Conservation (phyloP, 1,284 basidiomycete species). For the Cystobasidium slooffiae region DNA sequence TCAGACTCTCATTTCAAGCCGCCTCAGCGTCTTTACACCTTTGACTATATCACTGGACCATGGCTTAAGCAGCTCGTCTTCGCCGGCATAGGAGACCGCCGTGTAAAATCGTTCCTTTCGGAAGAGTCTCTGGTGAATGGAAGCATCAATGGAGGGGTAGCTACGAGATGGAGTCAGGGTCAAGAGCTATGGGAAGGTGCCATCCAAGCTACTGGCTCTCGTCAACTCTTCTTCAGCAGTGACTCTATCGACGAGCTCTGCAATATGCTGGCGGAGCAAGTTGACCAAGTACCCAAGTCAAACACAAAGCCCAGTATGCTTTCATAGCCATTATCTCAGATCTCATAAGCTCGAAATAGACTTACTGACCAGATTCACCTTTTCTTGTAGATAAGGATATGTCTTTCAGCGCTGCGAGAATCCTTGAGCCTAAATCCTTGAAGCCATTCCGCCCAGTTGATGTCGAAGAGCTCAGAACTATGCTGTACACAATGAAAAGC, state of each 20-base stretch:
- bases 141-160: constrained; percentile 16
- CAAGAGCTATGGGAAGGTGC: constrained; percentile 34
- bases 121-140: constrained; percentile 35
- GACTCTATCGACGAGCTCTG: constrained; percentile 34
- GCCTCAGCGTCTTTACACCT: constrained; percentile 18
- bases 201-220: constrained; percentile 16
- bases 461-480: constrained; percentile 8
- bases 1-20: constrained; percentile 21
- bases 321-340: not conserved
- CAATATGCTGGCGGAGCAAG: constrained; percentile 33
- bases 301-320: constrained; percentile 23
- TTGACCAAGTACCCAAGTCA: constrained; percentile 7
- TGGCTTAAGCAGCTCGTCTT: constrained; percentile 23
- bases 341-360: not conserved
- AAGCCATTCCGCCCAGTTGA: constrained; percentile 11
- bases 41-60: constrained; percentile 27
- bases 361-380: not conserved
- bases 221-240: constrained; percentile 30
- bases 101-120: constrained; percentile 26
- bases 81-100: constrained; percentile 23
- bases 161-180: constrained; percentile 16
- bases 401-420: constrained; percentile 1
- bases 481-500: constrained; percentile 15
- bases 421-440: constrained; percentile 27
- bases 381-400: constrained; percentile 8